Evolutionary conservation across 2,329 filamentous ascomycete genomes (phyloP).

Genomic region (Stagonosporopsis tanaceti): DNA sequence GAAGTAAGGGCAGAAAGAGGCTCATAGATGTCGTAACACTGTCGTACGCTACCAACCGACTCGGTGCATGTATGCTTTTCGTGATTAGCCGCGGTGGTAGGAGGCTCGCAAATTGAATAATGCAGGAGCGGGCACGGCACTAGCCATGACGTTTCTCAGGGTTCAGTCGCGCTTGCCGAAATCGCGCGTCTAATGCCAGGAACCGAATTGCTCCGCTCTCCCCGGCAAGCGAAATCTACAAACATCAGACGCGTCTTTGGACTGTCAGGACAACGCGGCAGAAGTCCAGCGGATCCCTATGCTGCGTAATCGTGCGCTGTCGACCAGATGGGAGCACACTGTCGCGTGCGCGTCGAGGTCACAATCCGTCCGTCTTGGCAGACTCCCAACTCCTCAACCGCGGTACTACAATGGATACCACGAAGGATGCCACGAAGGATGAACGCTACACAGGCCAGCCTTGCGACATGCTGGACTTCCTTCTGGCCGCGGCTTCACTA

Average conservation of each 20-base stretch:
- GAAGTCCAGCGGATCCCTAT: background rate
- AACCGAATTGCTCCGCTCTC: slow-evolving; percentile 7
- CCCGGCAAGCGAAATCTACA: slow-evolving; percentile 8
- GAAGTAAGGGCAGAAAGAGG: background rate
- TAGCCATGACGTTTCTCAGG: slow-evolving; percentile 23
- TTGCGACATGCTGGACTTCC: background rate
- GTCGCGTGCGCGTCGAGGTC: slow-evolving; percentile 14
- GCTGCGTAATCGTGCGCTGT: slow-evolving; percentile 1
- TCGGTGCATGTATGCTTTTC: slow-evolving; percentile 16
- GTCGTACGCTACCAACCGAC: slow-evolving; percentile 14
- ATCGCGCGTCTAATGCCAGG: slow-evolving; percentile 18
- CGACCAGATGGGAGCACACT: slow-evolving; percentile 2
- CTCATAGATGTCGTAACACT: slow-evolving; percentile 11
- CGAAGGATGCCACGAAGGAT: background rate
- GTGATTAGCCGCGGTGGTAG: slow-evolving; percentile 15
- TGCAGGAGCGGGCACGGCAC: slow-evolving; percentile 21
- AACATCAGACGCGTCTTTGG: slow-evolving; percentile 1
- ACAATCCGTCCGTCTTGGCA: slow-evolving; percentile 14
- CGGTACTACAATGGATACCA: slow-evolving; percentile 5
- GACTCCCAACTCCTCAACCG: slow-evolving; percentile 3
- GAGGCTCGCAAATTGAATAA: slow-evolving; percentile 21
- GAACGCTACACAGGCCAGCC: background rate
- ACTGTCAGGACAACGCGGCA: background rate
- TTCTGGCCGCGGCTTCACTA: background rate
- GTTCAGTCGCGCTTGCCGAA: slow-evolving; percentile 23